Conservation (phyloP, 352 stramenopile species). For the Phytophthora brassicae region DNA sequence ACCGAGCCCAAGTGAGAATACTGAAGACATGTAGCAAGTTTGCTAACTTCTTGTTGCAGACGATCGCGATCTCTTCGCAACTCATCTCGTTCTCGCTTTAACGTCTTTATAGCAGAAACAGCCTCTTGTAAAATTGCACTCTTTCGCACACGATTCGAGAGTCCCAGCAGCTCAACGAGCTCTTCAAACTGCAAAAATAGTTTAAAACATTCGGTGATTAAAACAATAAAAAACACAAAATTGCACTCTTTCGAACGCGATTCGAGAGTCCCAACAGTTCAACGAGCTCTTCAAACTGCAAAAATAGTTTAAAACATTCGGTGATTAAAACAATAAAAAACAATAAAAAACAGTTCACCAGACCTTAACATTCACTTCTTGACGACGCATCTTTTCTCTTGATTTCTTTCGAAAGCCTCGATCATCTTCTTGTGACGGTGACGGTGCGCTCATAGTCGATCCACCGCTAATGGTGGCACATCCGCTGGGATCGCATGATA, state of each 20-base stretch:
- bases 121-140: constrained; percentile 74
- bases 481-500: constrained; percentile 44
- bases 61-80: constrained; percentile 58
- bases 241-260: constrained; percentile 69
- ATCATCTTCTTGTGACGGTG: constrained; percentile 47
- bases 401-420: constrained; percentile 75
- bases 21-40: constrained; percentile 64
- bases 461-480: constrained; percentile 49
- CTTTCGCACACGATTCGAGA: constrained; percentile 77
- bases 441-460: constrained; percentile 21
- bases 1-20: constrained; percentile 61
- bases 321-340: constrained; percentile 4
- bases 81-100: constrained; percentile 67
- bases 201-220: no score
- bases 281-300: constrained; percentile 73
- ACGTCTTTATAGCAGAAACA: constrained; percentile 58
- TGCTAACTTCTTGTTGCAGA: constrained; percentile 68
- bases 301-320: no score
- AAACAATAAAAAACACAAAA: no score
- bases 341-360: not conserved
- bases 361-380: constrained; percentile 83
- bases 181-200: constrained; percentile 64
- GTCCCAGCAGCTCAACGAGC: constrained; percentile 61
- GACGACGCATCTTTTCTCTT: constrained; percentile 73
- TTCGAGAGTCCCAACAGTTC: constrained; percentile 70